phyloP scores from a whole-genome alignment of 1,284 basidiomycete species.

The Polyporus tsugae region DNA sequence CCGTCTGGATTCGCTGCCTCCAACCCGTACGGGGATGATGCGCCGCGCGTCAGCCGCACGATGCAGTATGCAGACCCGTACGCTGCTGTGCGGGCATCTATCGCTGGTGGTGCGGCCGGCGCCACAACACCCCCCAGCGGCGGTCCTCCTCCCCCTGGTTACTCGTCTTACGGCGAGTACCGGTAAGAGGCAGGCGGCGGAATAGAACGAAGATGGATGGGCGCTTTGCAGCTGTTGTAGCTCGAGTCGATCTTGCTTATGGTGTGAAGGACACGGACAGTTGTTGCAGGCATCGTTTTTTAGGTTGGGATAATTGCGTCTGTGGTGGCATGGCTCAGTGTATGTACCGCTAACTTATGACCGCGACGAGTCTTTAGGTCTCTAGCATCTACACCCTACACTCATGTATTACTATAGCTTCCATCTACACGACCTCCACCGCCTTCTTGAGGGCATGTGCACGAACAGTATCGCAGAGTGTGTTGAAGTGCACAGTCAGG shows the following conservation, averaged over 20 bases:
- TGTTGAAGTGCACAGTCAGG: neutral
- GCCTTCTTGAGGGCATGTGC: neutral
- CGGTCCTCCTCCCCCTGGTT: slow-evolving; percentile 34
- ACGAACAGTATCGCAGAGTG: too few relatives aligned
- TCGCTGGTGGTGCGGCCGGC: slow-evolving; percentile 29
- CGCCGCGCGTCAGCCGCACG: slow-evolving; percentile 76
- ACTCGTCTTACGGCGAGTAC: slow-evolving; percentile 36
- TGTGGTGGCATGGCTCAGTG: slow-evolving; percentile 22
- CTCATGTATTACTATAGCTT: slow-evolving; percentile 33
- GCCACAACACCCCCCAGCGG: slow-evolving; percentile 26
- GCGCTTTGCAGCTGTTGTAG: slow-evolving; percentile 24
- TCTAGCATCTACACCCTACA: slow-evolving; percentile 22
- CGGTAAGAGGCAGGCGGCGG: slow-evolving; percentile 21
- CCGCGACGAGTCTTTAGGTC: slow-evolving; percentile 20
- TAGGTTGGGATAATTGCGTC: slow-evolving; percentile 13
- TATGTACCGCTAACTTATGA: slow-evolving; percentile 38
- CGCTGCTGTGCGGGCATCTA: slow-evolving; percentile 70
- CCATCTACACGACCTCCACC: slow-evolving; percentile 24
- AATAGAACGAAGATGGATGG: neutral
- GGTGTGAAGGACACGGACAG: slow-evolving; percentile 29
- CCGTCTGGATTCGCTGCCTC: slow-evolving; percentile 51
- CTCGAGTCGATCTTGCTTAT: slow-evolving; percentile 12
- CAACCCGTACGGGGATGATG: slow-evolving; percentile 46
- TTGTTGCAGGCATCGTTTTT: slow-evolving; percentile 10
- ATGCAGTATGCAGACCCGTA: slow-evolving; percentile 91